These are phyloP conservation scores for Kodamaea suecica DNA, from an alignment of 1,139 yeast species.

Conservation along the genomic window DNA sequence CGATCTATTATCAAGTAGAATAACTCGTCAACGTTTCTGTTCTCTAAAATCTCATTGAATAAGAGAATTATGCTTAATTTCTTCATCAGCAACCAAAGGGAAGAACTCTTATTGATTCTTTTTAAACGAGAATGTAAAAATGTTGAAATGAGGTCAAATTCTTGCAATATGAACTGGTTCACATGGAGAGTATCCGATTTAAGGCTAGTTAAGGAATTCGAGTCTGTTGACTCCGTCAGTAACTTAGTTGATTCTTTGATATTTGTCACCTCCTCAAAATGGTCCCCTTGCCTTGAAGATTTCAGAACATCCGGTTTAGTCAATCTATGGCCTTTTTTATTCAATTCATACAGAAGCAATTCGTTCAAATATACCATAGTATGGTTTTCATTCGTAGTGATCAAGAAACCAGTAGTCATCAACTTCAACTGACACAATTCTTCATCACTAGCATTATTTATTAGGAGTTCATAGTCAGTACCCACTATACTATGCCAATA, in stretches of 20 bases:
- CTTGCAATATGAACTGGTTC: slow-evolving; percentile 13
- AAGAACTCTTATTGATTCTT: slow-evolving; percentile 42
- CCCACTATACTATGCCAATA: slow-evolving; percentile 24
- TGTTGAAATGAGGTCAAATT: slow-evolving; percentile 31
- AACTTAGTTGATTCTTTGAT: too few relatives aligned
- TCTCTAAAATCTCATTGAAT: slow-evolving; percentile 8
- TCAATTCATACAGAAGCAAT: slow-evolving; percentile 18
- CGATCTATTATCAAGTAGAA: slow-evolving; percentile 16
- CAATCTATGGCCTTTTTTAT: slow-evolving; percentile 7
- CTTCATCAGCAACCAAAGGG: slow-evolving; percentile 38
- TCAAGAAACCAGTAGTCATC: slow-evolving; percentile 34
- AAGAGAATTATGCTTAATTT: slow-evolving; percentile 24
- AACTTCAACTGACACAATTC: slow-evolving; percentile 13
- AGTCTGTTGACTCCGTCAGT: too few relatives aligned
- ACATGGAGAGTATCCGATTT: too few relatives aligned
- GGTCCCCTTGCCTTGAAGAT: too few relatives aligned
- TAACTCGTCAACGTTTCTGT: background rate
- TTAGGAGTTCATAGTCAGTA: slow-evolving; percentile 6
- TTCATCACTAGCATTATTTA: background rate
- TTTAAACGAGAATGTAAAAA: slow-evolving; percentile 33
- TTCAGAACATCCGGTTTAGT: background rate
- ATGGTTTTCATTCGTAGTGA: slow-evolving; percentile 44
- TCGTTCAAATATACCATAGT: slow-evolving; percentile 34
- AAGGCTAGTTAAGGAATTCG: too few relatives aligned
- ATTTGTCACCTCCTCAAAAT: too few relatives aligned